Percentiles rank a stretch among this genome's conserved stretches.
phyloP scores from a whole-genome alignment of 2,329 filamentous ascomycete species.

The Phaeoacremonium minimum region DNA sequence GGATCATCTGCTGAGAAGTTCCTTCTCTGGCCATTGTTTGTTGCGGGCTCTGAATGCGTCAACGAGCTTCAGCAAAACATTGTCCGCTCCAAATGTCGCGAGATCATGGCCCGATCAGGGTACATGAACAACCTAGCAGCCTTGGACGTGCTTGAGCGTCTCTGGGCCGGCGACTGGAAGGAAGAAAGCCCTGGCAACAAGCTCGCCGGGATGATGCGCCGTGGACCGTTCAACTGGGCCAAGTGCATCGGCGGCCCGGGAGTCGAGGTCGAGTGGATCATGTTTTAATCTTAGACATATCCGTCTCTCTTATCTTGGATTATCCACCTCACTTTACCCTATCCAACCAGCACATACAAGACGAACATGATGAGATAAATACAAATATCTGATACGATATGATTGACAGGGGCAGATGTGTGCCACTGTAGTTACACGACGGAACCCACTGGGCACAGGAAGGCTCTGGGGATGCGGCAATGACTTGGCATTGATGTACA shows the following conservation, averaged over 20 bases:
- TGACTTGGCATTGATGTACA: too few relatives aligned
- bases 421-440: too few relatives aligned
- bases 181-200: constrained; percentile 30
- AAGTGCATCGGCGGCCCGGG: constrained; percentile 52
- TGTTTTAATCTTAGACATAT: constrained; percentile 46
- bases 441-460: too few relatives aligned
- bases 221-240: constrained; percentile 54
- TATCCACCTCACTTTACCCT: not conserved
- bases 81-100: constrained; percentile 74
- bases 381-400: too few relatives aligned
- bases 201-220: constrained; percentile 27
- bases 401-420: too few relatives aligned
- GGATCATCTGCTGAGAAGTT: constrained; percentile 78
- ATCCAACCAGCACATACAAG: too few relatives aligned
- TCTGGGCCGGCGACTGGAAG: constrained; percentile 63
- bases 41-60: constrained; percentile 84
- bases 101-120: constrained; percentile 83
- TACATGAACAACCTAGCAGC: constrained; percentile 92
- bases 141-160: constrained; percentile 77
- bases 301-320: not conserved
- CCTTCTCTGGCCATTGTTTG: constrained; percentile 88
- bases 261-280: constrained; percentile 61
- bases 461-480: too few relatives aligned
- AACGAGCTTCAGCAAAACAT: constrained; percentile 74
- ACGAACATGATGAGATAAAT: too few relatives aligned